These are phyloP conservation scores for Colletotrichum navitas DNA, from an alignment of 2,329 filamentous ascomycete genomes.

Conservation along the genomic window DNA sequence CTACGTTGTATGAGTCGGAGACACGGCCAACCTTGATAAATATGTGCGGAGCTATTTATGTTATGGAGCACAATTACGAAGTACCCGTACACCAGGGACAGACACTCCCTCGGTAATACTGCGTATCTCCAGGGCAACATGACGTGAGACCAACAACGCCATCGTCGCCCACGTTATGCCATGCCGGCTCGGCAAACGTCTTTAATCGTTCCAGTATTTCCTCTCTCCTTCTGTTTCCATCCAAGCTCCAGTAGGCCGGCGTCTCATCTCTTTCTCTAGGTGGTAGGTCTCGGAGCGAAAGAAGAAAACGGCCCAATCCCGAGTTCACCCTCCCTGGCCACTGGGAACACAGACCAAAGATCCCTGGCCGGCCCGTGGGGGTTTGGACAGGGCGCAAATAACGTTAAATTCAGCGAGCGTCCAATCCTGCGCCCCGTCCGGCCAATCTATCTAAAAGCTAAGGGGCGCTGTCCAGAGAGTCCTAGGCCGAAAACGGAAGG, in stretches of 20 bases:
- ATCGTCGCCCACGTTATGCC: constrained; percentile 1
- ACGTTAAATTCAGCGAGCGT: constrained; percentile 33
- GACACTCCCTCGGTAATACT: constrained; percentile 19
- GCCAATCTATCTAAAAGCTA: constrained; percentile 26
- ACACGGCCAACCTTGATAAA: too few relatives aligned
- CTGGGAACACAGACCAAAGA: neutral
- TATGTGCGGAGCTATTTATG: constrained; percentile 5
- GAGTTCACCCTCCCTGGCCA: neutral
- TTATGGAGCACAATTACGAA: neutral
- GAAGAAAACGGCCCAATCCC: neutral
- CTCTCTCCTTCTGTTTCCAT: constrained; percentile 28
- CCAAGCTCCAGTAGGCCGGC: neutral
- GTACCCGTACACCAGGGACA: neutral
- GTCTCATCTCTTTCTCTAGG: neutral
- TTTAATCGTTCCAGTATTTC: neutral
- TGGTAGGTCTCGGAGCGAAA: neutral
- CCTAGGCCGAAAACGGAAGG: constrained; percentile 36
- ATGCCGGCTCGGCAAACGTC: constrained; percentile 16
- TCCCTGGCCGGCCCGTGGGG: constrained; percentile 22
- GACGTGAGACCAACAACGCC: neutral
- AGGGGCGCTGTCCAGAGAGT: neutral
- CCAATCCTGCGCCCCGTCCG: constrained; percentile 9
- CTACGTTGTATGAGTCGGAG: neutral
- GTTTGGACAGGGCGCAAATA: constrained; percentile 22
- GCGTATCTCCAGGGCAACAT: neutral